These are phyloP conservation scores for Fusarium xyrophilum DNA, from an alignment of 2,329 filamentous ascomycete species.

Conservation along the genomic window DNA sequence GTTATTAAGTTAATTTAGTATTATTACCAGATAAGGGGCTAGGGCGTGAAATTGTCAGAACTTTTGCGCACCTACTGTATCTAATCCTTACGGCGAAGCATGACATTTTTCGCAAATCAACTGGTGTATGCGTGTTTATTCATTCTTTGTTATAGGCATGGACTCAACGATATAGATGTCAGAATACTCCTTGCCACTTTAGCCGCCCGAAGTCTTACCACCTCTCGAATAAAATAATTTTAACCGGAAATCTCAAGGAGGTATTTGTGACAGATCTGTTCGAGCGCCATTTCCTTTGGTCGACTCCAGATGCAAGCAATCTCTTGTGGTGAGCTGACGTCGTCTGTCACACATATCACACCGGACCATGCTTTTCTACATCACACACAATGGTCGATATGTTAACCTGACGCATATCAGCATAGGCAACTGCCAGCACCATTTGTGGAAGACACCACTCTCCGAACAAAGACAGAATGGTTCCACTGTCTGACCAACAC, in stretches of 20 bases:
- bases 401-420: conserved; percentile 3
- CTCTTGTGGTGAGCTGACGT: conserved; percentile 8
- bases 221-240: background rate
- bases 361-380: conserved; percentile 10
- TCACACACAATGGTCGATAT: background rate
- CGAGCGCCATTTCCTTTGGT: background rate
- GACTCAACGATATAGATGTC: conserved; percentile 11
- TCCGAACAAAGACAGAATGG: background rate
- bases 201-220: background rate
- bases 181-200: background rate
- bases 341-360: conserved; percentile 19
- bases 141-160: conserved; percentile 13
- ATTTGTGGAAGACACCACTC: background rate
- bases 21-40: too few relatives aligned
- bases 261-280: conserved; percentile 21
- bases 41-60: too few relatives aligned
- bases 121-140: conserved; percentile 1
- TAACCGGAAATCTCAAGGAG: background rate
- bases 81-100: conserved; percentile 7
- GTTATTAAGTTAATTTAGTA: too few relatives aligned
- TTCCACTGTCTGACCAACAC: background rate
- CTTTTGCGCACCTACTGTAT: too few relatives aligned
- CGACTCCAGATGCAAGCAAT: background rate
- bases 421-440: background rate
- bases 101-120: conserved; percentile 5